phyloP scores from a whole-genome alignment of 2,329 filamentous ascomycete genomes.

The Samsoniella hepiali region DNA sequence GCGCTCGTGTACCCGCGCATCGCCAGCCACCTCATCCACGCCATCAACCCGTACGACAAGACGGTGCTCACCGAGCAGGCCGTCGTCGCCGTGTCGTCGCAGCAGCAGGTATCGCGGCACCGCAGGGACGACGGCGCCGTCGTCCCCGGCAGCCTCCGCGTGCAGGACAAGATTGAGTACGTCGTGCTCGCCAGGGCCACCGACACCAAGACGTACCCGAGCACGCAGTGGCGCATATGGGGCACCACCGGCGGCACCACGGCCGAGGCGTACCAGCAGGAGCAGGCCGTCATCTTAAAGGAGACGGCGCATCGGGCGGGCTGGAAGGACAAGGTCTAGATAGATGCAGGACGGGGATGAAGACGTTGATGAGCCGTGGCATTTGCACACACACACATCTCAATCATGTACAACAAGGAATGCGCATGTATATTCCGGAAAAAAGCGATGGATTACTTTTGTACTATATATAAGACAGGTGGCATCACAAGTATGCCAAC shows the following conservation, averaged over 20 bases:
- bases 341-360: background rate
- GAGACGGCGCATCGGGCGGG: constrained; percentile 35
- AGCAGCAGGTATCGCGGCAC: constrained; percentile 50
- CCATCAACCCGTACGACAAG: constrained; percentile 43
- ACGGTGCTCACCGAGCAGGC: constrained; percentile 45
- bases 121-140: constrained; percentile 35
- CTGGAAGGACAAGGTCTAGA: constrained; percentile 26
- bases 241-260: constrained; percentile 58
- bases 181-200: constrained; percentile 55
- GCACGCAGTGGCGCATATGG: constrained; percentile 60
- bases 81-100: constrained; percentile 57
- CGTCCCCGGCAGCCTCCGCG: constrained; percentile 46
- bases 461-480: constrained; percentile 25
- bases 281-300: constrained; percentile 34
- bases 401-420: constrained; percentile 10
- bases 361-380: background rate
- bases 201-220: constrained; percentile 44
- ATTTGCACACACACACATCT: background rate
- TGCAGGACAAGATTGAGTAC: constrained; percentile 60
- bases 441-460: constrained; percentile 28
- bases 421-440: constrained; percentile 22
- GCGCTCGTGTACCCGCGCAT: constrained; percentile 44
- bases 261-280: constrained; percentile 37
- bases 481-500: background rate
- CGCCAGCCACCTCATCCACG: constrained; percentile 52